Evolutionary conservation across 805 yeast genomes (phyloP), one percentile per base, ranked within the genome.

Genomic region (Cyberlindnera mrakii): DNA sequence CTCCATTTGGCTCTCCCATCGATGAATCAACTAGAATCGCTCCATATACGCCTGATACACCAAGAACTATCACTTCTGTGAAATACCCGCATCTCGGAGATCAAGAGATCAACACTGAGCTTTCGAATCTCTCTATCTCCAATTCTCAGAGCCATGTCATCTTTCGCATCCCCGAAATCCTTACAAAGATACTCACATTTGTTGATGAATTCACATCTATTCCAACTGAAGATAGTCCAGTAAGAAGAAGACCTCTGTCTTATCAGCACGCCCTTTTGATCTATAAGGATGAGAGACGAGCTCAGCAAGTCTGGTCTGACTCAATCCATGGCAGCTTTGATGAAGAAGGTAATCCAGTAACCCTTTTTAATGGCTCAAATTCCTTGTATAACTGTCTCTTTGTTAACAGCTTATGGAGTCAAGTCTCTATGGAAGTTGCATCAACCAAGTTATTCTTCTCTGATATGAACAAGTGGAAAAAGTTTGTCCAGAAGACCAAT

Each of bases 161-260:
- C 8, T 83, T 88, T 54, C 68, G 71, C 40, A 79, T 83, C 30
- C 96, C 96, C 0, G 96, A 88, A 60, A 81, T 88, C 41, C 67
- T 88, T 14, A 62, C 69, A 47, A 68, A 71, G 42, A 84, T 88
- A 11, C 55, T 88, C 23, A 64, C 67, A 20, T 77, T 68, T 56
- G 82, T 83, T n/a, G 88, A 83, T 44, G 61, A 65, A 20, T 75
- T 71, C 46, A 67, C 72, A 1, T 58, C 62, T 8, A 66, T 80
- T n/a, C 91, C 91, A 3, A 74, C 69, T 36, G 91, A 85, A 54
- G 59, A 62, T 14, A 59, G 77, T 0, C 83, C 85, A 37, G 57
- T 70, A 2, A 68, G 91, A 52, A 71, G 95, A 52, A 75, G 74
- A 47, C 95, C 95, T 7, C 64, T 81, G 54, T 79, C 85, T 2